A percentile compares a stretch with the other conserved stretches of the same genome.
phyloP scores from a whole-genome alignment of 345 rosid species.

The Camelina sativa region DNA sequence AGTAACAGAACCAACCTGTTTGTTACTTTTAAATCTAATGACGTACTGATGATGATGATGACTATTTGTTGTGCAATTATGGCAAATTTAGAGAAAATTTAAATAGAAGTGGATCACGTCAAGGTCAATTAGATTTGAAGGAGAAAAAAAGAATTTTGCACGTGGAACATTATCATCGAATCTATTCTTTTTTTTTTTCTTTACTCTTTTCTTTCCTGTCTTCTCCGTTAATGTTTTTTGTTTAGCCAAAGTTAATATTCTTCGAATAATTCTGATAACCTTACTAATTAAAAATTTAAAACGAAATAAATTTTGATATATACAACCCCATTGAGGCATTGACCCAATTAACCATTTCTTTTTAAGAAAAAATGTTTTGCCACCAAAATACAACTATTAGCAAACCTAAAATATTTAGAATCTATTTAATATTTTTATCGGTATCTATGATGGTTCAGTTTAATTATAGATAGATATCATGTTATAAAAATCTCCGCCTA shows the following conservation, averaged over 20 bases:
- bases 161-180: conserved; percentile 36
- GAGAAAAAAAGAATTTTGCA: conserved; percentile 13
- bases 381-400: background rate
- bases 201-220: background rate
- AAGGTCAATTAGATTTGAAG: conserved; percentile 36
- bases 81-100: conserved; percentile 1
- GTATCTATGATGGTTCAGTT: background rate
- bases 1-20: background rate
- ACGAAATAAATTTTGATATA: background rate
- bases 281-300: too few species aligned
- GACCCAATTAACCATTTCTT: background rate
- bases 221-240: background rate
- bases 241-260: conserved; percentile 5
- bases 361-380: background rate
- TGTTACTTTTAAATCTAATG: background rate
- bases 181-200: background rate
- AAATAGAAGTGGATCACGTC: conserved; percentile 24
- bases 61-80: conserved; percentile 6
- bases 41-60: conserved; percentile 5
- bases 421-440: too few species aligned
- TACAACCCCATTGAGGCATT: too few species aligned
- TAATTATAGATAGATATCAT: background rate
- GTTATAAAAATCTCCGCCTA: too few species aligned
- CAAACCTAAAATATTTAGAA: too few species aligned
- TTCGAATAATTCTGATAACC: conserved; percentile 14